Base-by-base conservation (phyloP, 352 stramenopile genomes). In the Phytophthora sojae region DNA sequence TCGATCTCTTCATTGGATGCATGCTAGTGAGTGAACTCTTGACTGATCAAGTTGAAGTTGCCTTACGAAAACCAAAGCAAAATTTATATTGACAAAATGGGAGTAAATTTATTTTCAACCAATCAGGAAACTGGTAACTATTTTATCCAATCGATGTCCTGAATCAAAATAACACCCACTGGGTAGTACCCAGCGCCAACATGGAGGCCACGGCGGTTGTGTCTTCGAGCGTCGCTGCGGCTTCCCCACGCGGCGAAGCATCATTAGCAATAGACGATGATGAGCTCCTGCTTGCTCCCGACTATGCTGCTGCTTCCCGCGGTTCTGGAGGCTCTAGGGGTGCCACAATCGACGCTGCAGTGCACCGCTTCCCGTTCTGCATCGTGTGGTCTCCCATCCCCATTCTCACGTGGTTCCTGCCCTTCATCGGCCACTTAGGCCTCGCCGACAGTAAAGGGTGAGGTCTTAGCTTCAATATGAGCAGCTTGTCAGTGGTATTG, bases 341-440 rank as follows among this genome's bases (percentile, higher is more conserved):
- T 7, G 49, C 61, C 50, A 50, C 58, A 32, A 69, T 89, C 32
- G 77, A 90, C 49, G 51, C 69, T 14, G 70, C 64, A 0, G 68
- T 66, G 9, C 77, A 89, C 37, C 86, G 86, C 54, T 98, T 93
- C 74, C 93, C 94, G 11, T 97, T 95, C 80, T 98, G 93, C 75
- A 89, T 98, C 59, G 92, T 98, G 44, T 98, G 94, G 94, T 96
- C 88, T 54, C 94, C 94, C 19, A 82, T 98, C 15, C 94, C 94
- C 7, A 61, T 92, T 25, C 77, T 98, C 59, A 98, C 95, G 54
- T 98, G 90, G 88, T 77, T 99, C 35, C 65, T 99, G 51, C 97
- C 97, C 23, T 98, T 99, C 79, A 98, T 99, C 73, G 97, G 97
- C n/a, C 97, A 97, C 61, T 77, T 98, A 76, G 97, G 97, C 21